Conservation (phyloP, 345 rosid genomes). For the Cardamine resedifolia region DNA sequence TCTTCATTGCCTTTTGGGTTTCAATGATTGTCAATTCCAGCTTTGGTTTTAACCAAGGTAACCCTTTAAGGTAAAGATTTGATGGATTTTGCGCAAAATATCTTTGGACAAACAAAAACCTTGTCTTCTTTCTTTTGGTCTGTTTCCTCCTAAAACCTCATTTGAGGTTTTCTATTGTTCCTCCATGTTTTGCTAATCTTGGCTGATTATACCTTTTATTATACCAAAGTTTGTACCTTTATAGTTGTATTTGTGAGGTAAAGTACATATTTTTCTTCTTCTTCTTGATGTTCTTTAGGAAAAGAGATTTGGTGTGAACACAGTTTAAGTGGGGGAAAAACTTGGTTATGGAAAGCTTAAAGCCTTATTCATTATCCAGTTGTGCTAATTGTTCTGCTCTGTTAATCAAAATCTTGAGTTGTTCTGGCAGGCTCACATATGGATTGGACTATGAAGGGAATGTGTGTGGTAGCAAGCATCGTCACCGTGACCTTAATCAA, state of each 20-base stretch:
- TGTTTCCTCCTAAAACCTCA: constrained; percentile 16
- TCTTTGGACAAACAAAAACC: neutral
- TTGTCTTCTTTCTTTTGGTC: neutral
- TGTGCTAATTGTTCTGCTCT: neutral
- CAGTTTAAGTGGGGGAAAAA: neutral
- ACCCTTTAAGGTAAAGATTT: constrained; percentile 67
- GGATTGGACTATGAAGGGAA: constrained; percentile 98
- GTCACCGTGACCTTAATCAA: constrained; percentile 65
- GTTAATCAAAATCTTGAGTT: neutral
- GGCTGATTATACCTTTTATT: neutral
- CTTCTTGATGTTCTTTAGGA: constrained; percentile 13
- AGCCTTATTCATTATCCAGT: neutral
- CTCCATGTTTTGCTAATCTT: constrained; percentile 8
- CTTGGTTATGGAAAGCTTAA: constrained; percentile 7
- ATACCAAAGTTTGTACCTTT: constrained; percentile 21
- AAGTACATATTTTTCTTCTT: constrained; percentile 12
- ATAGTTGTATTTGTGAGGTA: neutral
- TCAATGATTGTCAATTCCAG: constrained; percentile 98
- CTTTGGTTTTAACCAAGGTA: constrained; percentile 94
- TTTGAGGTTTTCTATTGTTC: constrained; percentile 17
- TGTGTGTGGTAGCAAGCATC: constrained; percentile 85
- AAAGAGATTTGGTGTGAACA: constrained; percentile 21
- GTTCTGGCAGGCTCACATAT: constrained; percentile 75
- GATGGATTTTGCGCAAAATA: neutral
- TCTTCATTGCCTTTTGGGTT: constrained; percentile 91